These are phyloP conservation scores for Acacia pycnantha DNA, from an alignment of 331 rosid species.

Conservation along the genomic window DNA sequence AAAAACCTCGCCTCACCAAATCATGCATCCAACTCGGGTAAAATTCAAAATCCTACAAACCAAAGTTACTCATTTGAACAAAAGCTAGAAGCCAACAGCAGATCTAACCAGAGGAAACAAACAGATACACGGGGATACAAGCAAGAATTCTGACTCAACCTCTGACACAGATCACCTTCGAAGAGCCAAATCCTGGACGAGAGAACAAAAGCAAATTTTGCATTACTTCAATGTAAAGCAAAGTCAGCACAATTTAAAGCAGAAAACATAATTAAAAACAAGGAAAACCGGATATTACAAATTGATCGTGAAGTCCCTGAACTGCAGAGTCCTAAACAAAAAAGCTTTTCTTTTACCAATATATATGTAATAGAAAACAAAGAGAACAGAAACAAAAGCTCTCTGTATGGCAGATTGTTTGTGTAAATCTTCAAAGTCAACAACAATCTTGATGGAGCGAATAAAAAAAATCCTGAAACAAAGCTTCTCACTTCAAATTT, in stretches of 20 bases:
- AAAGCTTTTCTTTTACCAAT: neutral
- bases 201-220: constrained; percentile 28
- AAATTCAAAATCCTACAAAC: constrained; percentile 47
- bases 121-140: neutral
- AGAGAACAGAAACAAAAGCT: constrained; percentile 15
- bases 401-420: neutral
- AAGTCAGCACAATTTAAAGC: constrained; percentile 32
- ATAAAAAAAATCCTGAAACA: constrained; percentile 22
- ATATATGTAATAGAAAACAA: neutral
- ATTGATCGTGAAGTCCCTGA: constrained; percentile 56
- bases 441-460: constrained; percentile 44
- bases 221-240: constrained; percentile 60
- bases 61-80: constrained; percentile 50
- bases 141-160: constrained; percentile 44
- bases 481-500: constrained; percentile 14
- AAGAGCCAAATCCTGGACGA: constrained; percentile 49
- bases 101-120: constrained; percentile 57
- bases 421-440: constrained; percentile 41
- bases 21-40: constrained; percentile 53
- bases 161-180: constrained; percentile 62
- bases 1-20: constrained; percentile 39
- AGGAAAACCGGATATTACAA: constrained; percentile 41
- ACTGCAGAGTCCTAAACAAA: constrained; percentile 36
- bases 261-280: neutral
- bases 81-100: constrained; percentile 44